A percentile compares a stretch with the other conserved stretches of the same genome.
Conservation (phyloP, 371 early-diverging fungal genomes). For the Nematocida sp. region DNA sequence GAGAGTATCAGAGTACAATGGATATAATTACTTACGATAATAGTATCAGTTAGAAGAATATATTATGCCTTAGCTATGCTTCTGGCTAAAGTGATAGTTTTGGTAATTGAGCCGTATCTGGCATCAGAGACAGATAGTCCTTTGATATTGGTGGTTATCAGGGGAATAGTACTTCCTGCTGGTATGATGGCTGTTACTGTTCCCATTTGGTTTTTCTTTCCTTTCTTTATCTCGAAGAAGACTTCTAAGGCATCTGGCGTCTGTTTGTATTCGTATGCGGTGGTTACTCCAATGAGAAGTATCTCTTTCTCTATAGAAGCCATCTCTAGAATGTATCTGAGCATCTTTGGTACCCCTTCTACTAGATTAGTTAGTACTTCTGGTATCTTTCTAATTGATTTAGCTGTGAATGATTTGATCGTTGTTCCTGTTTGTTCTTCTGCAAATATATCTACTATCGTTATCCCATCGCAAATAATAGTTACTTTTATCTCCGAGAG, state of each 20-base stretch:
- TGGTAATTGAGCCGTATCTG: conserved; percentile 28
- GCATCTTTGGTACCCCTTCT: conserved; percentile 9
- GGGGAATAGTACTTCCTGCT: not conserved
- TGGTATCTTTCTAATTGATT: not conserved
- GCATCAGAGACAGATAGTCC: not conserved
- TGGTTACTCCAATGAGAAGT: conserved; percentile 15
- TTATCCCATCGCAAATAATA: conserved; percentile 41
- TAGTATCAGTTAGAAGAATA: too few species aligned
- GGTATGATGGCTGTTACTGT: not conserved
- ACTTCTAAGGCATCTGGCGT: not conserved
- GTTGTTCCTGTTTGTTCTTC: not conserved
- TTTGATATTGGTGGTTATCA: conserved; percentile 35
- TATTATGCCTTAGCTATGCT: conserved; percentile 15
- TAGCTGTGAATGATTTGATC: conserved; percentile 20
- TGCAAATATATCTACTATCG: conserved; percentile 30
- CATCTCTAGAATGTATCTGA: conserved; percentile 37
- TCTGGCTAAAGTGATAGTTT: conserved; percentile 18
- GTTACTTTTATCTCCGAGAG: conserved; percentile 20
- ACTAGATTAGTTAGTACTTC: not conserved
- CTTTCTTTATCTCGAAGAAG: conserved; percentile 18
- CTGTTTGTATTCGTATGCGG: conserved; percentile 17
- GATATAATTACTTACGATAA: not conserved
- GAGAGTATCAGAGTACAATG: too few species aligned
- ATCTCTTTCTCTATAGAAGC: conserved; percentile 41
- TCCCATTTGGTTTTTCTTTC: conserved; percentile 39